Percentiles rank a stretch among this genome's conserved stretches.
Evolutionary conservation across 305 asterid species (phyloP).

Genomic region (Fraxinus greggii): DNA sequence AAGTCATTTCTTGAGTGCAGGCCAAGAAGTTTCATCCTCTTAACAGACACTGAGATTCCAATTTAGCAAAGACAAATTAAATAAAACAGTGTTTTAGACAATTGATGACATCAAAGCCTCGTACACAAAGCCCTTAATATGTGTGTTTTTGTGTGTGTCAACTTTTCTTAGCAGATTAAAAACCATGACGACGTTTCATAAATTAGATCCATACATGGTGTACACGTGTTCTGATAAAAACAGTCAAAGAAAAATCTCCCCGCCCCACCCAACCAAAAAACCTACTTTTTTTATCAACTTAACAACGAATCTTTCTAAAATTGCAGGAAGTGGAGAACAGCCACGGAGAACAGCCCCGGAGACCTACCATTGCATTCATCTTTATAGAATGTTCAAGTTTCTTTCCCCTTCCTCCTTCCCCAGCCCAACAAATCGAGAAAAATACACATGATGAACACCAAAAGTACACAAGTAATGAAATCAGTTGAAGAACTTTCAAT

Average conservation of each 20-base stretch:
- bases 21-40: slow-evolving; percentile 2
- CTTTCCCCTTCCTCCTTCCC: neutral
- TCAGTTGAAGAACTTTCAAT: neutral
- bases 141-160: neutral
- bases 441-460: neutral
- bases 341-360: neutral
- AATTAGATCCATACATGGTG: neutral
- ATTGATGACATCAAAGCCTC: neutral
- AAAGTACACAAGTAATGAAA: neutral
- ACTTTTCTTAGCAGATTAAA: neutral
- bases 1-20: neutral
- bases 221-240: neutral
- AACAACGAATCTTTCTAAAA: neutral
- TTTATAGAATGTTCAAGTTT: neutral
- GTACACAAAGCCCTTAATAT: neutral
- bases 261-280: neutral
- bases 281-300: neutral
- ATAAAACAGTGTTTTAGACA: neutral
- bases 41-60: neutral
- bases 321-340: neutral
- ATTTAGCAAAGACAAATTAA: neutral
- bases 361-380: neutral
- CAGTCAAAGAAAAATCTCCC: neutral
- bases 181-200: neutral
- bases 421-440: neutral